Percentiles rank a stretch among this genome's conserved stretches.
Conservation (phyloP, 75 land plant species). For the Cunninghamia lanceolata region DNA sequence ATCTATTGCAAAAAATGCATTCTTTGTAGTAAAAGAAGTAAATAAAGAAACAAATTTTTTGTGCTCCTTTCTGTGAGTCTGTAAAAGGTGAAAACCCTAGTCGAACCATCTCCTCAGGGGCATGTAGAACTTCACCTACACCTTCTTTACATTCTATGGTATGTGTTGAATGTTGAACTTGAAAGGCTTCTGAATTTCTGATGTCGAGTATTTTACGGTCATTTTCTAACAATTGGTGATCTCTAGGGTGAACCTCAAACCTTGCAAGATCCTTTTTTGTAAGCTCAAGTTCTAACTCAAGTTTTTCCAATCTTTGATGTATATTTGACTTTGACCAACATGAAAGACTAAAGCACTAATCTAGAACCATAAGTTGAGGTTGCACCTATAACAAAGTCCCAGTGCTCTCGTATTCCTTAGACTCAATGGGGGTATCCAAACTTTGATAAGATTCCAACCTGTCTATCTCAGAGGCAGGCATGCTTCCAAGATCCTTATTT, state of each 20-base stretch:
- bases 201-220: not conserved
- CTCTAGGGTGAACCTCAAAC: slow-evolving; percentile 14
- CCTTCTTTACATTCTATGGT: not conserved
- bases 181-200: slow-evolving; percentile 1
- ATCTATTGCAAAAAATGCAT: too few species aligned
- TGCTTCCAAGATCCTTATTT: not conserved
- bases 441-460: slow-evolving; percentile 4
- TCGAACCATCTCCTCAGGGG: not conserved
- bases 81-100: too few species aligned
- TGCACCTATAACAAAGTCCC: not conserved
- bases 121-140: not conserved
- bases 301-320: slow-evolving; percentile 32
- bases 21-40: too few species aligned
- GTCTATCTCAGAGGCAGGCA: not conserved
- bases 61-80: too few species aligned
- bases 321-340: slow-evolving; percentile 28
- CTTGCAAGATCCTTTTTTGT: slow-evolving; percentile 38
- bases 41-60: too few species aligned
- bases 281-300: slow-evolving; percentile 40
- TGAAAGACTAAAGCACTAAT: not conserved
- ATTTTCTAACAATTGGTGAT: not conserved
- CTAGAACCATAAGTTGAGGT: not conserved
- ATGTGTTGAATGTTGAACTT: not conserved
- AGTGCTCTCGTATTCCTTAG: not conserved
- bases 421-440: not conserved